phyloP scores from a whole-genome alignment of 2,329 filamentous ascomycete species.

The Talaromyces piceae region DNA sequence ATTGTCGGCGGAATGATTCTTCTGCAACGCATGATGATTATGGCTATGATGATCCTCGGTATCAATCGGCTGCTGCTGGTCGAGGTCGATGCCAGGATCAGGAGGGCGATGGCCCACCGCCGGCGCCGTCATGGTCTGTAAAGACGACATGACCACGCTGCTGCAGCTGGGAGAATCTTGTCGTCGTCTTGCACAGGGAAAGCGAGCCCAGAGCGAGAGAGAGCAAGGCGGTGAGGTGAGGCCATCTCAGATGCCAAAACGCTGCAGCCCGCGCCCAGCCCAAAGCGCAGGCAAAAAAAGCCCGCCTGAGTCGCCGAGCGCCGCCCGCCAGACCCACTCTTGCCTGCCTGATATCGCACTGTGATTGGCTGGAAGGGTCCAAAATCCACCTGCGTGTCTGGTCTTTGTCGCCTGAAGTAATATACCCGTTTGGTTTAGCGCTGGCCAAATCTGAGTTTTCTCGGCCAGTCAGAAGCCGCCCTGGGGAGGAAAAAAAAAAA shows the following conservation, averaged over 20 bases:
- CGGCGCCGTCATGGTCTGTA: slow-evolving; percentile 42
- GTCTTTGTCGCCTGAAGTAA: background rate
- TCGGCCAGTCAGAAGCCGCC: background rate
- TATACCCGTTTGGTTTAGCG: background rate
- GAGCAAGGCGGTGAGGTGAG: slow-evolving; percentile 17
- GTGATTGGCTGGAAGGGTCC: background rate
- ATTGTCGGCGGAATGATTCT: background rate
- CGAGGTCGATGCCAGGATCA: slow-evolving; percentile 27
- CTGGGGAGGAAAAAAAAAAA: background rate
- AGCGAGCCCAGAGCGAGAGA: slow-evolving; percentile 14
- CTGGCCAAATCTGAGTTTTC: background rate
- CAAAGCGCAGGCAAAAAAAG: background rate
- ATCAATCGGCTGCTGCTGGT: slow-evolving; percentile 21
- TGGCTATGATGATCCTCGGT: background rate
- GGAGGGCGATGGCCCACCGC: slow-evolving; percentile 39
- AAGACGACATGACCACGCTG: slow-evolving; percentile 39
- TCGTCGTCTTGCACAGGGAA: slow-evolving; percentile 14
- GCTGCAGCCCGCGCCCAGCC: slow-evolving; percentile 5
- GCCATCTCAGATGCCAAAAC: slow-evolving; percentile 13
- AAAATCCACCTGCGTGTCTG: background rate
- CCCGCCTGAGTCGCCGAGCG: background rate
- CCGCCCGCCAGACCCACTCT: background rate
- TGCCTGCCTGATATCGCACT: background rate
- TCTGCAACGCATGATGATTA: background rate
- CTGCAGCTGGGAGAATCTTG: slow-evolving; percentile 14